Evolutionary conservation across 2,329 filamentous ascomycete species (phyloP).

Genomic region (Penicillium freii): DNA sequence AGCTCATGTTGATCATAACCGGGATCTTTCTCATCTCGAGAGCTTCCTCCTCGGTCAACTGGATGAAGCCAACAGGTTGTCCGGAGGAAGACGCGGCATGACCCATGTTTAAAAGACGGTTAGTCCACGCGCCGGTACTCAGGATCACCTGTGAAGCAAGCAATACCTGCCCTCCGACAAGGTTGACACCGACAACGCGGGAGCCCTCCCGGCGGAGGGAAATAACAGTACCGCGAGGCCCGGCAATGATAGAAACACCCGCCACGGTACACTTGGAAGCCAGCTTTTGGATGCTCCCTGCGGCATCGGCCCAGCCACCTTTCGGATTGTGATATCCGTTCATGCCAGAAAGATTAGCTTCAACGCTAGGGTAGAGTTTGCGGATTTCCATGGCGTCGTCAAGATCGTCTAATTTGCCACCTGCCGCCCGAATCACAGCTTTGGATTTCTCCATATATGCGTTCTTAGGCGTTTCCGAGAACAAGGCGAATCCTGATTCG

Average conservation of each 20-base stretch:
- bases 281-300: conserved; percentile 47
- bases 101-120: conserved; percentile 67
- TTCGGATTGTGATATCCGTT: conserved; percentile 58
- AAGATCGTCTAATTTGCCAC: conserved; percentile 40
- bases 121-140: conserved; percentile 81
- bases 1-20: conserved; percentile 49
- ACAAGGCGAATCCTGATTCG: conserved; percentile 30
- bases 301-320: conserved; percentile 80
- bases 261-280: conserved; percentile 27
- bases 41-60: conserved; percentile 68
- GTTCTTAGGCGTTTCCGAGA: conserved; percentile 27
- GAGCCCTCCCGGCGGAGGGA: conserved; percentile 29
- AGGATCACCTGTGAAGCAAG: conserved; percentile 70
- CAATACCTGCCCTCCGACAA: conserved; percentile 49
- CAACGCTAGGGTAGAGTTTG: conserved; percentile 26
- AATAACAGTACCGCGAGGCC: conserved; percentile 28
- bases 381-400: conserved; percentile 34
- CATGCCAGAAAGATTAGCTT: conserved; percentile 65
- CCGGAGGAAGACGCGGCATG: conserved; percentile 74
- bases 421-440: conserved; percentile 39
- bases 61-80: conserved; percentile 72
- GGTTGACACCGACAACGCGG: conserved; percentile 57
- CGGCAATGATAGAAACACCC: conserved; percentile 48
- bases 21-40: conserved; percentile 60
- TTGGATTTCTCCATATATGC: conserved; percentile 28